Evolutionary conservation across 805 yeast species (phyloP).

Genomic region (Blastobotrys parvus): DNA sequence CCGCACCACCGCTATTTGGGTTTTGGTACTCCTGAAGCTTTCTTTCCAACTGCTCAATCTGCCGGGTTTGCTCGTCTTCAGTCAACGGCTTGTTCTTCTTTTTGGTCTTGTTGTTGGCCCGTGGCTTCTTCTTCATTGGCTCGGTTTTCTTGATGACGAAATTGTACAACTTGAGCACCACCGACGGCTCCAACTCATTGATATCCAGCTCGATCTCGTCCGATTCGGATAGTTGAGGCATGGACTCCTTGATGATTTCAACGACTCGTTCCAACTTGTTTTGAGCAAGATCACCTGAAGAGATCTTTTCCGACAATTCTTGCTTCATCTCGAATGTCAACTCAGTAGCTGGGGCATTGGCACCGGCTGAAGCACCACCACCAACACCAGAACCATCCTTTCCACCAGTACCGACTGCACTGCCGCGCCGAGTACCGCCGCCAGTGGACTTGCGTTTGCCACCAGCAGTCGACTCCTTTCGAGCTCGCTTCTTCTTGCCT

Average conservation of each 20-base stretch:
- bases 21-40: slow-evolving; percentile 65
- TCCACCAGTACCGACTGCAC: too few species aligned
- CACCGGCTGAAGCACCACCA: slow-evolving; percentile 9
- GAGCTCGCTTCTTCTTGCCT: slow-evolving; percentile 48
- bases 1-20: slow-evolving; percentile 11
- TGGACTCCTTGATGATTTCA: slow-evolving; percentile 71
- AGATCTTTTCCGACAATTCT: slow-evolving; percentile 80
- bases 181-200: slow-evolving; percentile 80
- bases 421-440: slow-evolving; percentile 28
- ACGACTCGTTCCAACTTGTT: slow-evolving; percentile 76
- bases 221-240: slow-evolving; percentile 49
- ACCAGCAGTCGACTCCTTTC: slow-evolving; percentile 41
- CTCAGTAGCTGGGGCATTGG: slow-evolving; percentile 22
- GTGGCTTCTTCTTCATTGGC: slow-evolving; percentile 15
- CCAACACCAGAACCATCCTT: slow-evolving; percentile 8
- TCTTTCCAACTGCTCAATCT: slow-evolving; percentile 63
- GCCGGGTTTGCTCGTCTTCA: slow-evolving; percentile 58
- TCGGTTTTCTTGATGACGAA: slow-evolving; percentile 54
- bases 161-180: slow-evolving; percentile 75
- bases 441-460: slow-evolving; percentile 27
- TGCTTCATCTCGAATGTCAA: slow-evolving; percentile 96
- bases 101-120: slow-evolving; percentile 18
- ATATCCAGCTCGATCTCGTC: slow-evolving; percentile 96
- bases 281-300: slow-evolving; percentile 53
- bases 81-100: slow-evolving; percentile 49